Percentiles rank a stretch among this genome's conserved stretches.
Evolutionary conservation across 2,329 filamentous ascomycete species (phyloP).

Genomic region (Arthrobotrys iridis): DNA sequence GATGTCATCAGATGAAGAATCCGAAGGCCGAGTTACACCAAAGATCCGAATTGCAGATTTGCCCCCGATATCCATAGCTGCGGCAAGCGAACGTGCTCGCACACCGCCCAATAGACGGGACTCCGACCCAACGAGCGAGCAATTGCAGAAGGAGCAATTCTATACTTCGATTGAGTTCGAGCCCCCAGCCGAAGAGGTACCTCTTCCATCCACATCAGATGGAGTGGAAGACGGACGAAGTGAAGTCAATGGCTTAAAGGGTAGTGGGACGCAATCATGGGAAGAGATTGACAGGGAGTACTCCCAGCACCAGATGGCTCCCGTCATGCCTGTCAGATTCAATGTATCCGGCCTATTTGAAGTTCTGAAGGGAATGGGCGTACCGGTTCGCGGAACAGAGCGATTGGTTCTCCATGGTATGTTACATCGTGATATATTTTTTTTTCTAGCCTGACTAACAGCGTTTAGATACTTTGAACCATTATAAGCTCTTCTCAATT

Average conservation of each 20-base stretch:
- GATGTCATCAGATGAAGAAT: constrained; percentile 35
- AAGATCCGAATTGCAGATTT: constrained; percentile 38
- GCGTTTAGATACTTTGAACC: constrained; percentile 4
- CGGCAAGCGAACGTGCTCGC: constrained; percentile 9
- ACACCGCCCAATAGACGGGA: constrained; percentile 22
- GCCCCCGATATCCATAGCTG: background rate
- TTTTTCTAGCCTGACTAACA: background rate
- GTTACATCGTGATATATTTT: background rate
- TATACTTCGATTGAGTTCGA: constrained; percentile 46
- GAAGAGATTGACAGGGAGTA: constrained; percentile 49
- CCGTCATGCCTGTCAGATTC: constrained; percentile 31
- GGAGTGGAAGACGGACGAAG: constrained; percentile 15
- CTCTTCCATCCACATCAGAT: constrained; percentile 6
- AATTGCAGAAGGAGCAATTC: constrained; percentile 43
- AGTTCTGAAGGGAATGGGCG: constrained; percentile 37
- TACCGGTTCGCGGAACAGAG: constrained; percentile 36
- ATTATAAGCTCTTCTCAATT: constrained; percentile 47
- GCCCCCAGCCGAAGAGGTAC: constrained; percentile 5
- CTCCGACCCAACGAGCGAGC: constrained; percentile 21
- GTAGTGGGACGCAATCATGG: constrained; percentile 20
- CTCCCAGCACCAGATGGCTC: constrained; percentile 13
- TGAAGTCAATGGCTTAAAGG: background rate
- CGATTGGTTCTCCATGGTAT: constrained; percentile 31
- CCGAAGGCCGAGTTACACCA: constrained; percentile 40
- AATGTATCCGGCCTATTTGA: constrained; percentile 37